Percentiles rank a stretch among this genome's conserved stretches.
phyloP scores from a whole-genome alignment of 1,284 basidiomycete genomes.

The Apiotrichum akiyoshidainum region DNA sequence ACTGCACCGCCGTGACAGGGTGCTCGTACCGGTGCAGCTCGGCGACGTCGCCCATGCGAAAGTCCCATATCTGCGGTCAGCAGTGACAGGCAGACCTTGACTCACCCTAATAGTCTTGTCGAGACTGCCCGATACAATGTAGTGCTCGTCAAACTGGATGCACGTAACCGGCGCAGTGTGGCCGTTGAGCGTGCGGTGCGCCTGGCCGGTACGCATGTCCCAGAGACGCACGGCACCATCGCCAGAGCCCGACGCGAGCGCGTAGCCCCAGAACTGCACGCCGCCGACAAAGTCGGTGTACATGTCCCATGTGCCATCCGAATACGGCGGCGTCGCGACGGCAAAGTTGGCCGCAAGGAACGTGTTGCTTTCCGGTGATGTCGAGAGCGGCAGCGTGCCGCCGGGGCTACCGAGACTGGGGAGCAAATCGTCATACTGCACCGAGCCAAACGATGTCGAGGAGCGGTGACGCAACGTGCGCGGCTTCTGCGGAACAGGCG shows the following conservation, averaged over 20 bases:
- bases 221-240: constrained; percentile 98
- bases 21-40: constrained; percentile 91
- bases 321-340: constrained; percentile 77
- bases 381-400: constrained; percentile 6
- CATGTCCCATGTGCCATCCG: constrained; percentile 87
- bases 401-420: constrained; percentile 34
- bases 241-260: constrained; percentile 90
- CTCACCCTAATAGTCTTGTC: constrained; percentile 88
- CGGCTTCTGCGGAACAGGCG: constrained; percentile 49
- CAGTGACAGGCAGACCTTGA: constrained; percentile 23
- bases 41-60: constrained; percentile 80
- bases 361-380: not conserved
- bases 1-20: constrained; percentile 87
- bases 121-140: constrained; percentile 85
- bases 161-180: constrained; percentile 93
- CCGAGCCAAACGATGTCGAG: constrained; percentile 44
- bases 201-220: constrained; percentile 99
- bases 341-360: constrained; percentile 62
- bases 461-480: constrained; percentile 35
- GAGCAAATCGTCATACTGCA: constrained; percentile 53
- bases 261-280: constrained; percentile 98
- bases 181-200: constrained; percentile 86
- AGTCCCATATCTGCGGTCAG: constrained; percentile 80
- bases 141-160: constrained; percentile 93
- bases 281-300: constrained; percentile 97